Base-by-base conservation (phyloP, 129 eudicot species). In the Smallanthus sonchifolius region DNA sequence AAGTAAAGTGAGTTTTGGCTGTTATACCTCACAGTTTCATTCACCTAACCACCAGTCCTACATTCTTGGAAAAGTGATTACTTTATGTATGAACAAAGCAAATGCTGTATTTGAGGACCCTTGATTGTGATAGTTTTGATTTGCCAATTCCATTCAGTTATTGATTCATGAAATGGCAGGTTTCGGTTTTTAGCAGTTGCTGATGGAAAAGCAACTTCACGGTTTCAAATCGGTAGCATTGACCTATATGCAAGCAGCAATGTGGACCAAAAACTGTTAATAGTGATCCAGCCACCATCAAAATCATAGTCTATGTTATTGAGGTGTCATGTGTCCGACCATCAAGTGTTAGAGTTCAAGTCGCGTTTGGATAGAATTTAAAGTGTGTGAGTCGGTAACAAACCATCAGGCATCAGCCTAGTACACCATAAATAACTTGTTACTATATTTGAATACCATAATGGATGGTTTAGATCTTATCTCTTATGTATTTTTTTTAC, bases 141-240 rank as follows among this genome's bases (percentile, higher is more conserved):
- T 6, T 30, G 30, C 20, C 35, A 9, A 13, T 69, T 70, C 10
- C 73, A 5, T 73, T 10, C 16, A 9, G 34, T 7, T 52, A 67
- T 36, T 36, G 54, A 47, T 49, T 45, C 9, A 14, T 57, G 37
- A 40, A 48, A 39, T 80, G 67, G 76, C 89, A 94, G 98, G 91
- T 69, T 94, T 6, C 81, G 85, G 80, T 77, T 94, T 81, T 77
- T 86, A 49, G 73, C 89, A 36, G 97, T 90, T 79, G 70, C 87
- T 11, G 96, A 88, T 71, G 86, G 40, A 56, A 83, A 76, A 70
- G 60, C 83, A 36, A 90, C 66, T 67, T 82, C 91, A 42, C 81
- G 97, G 77, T 86, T 94, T 67, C 98, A 94, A 77, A 81, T 94
- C 44, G 98, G 97, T 2, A 88, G 96, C 82, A 86, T 94, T 52